These are phyloP conservation scores for Atkinsonella texensis DNA, from an alignment of 2,329 filamentous ascomycete genomes.

Conservation along the genomic window DNA sequence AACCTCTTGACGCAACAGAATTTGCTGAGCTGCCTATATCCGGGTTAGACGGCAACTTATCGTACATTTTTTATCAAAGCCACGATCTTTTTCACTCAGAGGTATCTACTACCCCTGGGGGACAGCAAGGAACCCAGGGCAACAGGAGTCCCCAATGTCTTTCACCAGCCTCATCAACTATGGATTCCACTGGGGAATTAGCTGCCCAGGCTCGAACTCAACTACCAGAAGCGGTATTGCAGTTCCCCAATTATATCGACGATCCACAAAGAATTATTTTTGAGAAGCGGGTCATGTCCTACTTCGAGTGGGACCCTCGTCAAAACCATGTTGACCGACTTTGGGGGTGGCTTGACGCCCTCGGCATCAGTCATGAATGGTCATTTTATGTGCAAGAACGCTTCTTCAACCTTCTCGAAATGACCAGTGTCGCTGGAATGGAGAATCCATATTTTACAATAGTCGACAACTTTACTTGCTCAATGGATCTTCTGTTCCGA, in stretches of 20 bases:
- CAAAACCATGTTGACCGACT: not conserved
- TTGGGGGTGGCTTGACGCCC: not conserved
- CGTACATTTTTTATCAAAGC: not conserved
- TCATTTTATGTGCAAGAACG: not conserved
- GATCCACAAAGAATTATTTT: not conserved
- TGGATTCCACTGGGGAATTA: not conserved
- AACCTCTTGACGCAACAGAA: not conserved
- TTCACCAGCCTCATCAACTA: not conserved
- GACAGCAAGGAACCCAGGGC: not conserved
- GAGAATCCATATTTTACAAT: not conserved
- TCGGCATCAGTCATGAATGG: not conserved
- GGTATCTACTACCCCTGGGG: not conserved
- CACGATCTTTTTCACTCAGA: not conserved
- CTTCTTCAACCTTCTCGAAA: not conserved
- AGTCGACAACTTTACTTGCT: not conserved
- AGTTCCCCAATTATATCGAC: not conserved
- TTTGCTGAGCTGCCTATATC: not conserved
- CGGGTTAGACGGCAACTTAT: not conserved
- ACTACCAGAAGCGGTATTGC: not conserved
- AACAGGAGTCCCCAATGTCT: not conserved
- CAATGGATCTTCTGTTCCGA: not conserved
- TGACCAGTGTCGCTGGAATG: not conserved
- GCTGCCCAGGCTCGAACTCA: not conserved
- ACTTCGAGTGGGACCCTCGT: not conserved
- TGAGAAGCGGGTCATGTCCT: not conserved